These are phyloP conservation scores for Candida sanyiensis DNA, from an alignment of 805 yeast genomes.

Conservation along the genomic window DNA sequence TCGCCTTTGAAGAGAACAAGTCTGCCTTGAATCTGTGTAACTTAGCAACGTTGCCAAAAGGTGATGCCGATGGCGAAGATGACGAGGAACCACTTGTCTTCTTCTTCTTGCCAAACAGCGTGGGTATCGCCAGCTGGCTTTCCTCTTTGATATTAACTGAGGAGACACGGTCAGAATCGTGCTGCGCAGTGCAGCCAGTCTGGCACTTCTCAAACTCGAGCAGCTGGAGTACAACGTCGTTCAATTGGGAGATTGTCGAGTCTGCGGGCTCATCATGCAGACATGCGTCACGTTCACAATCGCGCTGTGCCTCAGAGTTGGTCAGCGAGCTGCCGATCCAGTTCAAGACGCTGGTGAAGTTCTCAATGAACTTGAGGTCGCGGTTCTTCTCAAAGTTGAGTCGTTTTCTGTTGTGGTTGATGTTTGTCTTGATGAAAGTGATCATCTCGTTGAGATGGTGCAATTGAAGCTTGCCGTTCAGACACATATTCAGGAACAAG, in stretches of 20 bases:
- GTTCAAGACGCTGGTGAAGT: constrained; percentile 9
- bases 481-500: constrained; percentile 17
- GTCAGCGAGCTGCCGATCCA: background rate
- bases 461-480: constrained; percentile 15
- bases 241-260: background rate
- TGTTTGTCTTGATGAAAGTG: constrained; percentile 17
- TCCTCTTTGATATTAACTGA: constrained; percentile 4
- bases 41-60: too few species aligned
- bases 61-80: background rate
- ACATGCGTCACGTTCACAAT: background rate
- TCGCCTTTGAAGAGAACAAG: background rate
- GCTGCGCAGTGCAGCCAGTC: background rate
- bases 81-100: background rate
- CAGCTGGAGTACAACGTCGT: background rate
- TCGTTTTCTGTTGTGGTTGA: constrained; percentile 24
- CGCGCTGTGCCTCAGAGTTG: background rate
- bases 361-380: constrained; percentile 19
- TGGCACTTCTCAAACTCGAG: constrained; percentile 3
- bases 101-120: constrained; percentile 1
- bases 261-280: background rate
- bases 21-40: constrained; percentile 1
- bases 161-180: background rate
- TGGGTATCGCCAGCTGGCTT: background rate
- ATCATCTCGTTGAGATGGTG: constrained; percentile 13
- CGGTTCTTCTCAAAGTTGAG: constrained; percentile 21